phyloP scores from a whole-genome alignment of 2,329 filamentous ascomycete species.

The Pseudopyricularia cyperi region DNA sequence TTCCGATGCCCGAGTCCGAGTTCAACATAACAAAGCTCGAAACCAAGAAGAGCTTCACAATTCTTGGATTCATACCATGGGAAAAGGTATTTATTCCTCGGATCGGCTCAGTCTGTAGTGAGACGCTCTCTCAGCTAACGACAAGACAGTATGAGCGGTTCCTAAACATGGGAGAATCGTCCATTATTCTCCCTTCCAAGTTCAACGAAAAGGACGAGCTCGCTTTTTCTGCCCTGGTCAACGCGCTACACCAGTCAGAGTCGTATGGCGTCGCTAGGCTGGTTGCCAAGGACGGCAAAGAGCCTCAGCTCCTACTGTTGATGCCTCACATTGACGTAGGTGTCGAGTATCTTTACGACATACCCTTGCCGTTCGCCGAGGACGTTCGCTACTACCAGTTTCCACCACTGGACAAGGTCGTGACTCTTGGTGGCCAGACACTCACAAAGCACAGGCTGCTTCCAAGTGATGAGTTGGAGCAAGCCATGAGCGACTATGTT shows the following conservation, averaged over 20 bases:
- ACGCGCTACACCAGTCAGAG: constrained; percentile 73
- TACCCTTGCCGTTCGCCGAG: constrained; percentile 85
- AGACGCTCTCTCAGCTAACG: background rate
- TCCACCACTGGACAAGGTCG: constrained; percentile 72
- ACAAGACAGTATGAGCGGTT: constrained; percentile 60
- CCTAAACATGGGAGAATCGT: constrained; percentile 70
- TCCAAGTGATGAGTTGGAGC: constrained; percentile 58
- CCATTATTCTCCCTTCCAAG: constrained; percentile 64
- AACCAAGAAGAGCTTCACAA: constrained; percentile 59
- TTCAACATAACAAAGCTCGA: constrained; percentile 80
- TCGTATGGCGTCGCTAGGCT: constrained; percentile 78
- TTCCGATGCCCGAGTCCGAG: constrained; percentile 78
- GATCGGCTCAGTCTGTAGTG: background rate
- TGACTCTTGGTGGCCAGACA: constrained; percentile 74
- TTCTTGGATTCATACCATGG: constrained; percentile 73
- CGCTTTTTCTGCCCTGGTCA: constrained; percentile 78
- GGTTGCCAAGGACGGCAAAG: constrained; percentile 70
- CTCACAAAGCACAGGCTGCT: constrained; percentile 75
- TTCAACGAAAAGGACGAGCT: constrained; percentile 72
- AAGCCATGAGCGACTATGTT: constrained; percentile 84
- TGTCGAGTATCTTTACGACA: constrained; percentile 76
- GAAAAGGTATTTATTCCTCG: constrained; percentile 40
- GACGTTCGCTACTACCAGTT: constrained; percentile 87
- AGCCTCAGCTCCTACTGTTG: constrained; percentile 65
- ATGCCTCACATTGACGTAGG: constrained; percentile 67